Conservation (phyloP, 2,329 filamentous ascomycete genomes). For the Fusarium subglutinans region DNA sequence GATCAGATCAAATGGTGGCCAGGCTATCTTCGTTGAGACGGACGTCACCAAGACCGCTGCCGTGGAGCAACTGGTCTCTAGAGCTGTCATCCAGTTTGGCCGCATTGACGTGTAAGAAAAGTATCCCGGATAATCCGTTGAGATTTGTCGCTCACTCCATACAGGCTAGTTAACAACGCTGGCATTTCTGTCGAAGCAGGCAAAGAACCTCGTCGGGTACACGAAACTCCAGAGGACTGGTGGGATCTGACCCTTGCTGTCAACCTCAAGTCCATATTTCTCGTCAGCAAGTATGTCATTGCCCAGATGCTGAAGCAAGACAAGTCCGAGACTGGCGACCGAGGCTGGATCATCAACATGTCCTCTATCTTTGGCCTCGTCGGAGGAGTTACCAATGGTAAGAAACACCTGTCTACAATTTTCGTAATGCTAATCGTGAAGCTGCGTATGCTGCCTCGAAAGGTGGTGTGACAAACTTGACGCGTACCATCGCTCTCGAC, state of each 20-base stretch:
- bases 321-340: conserved; percentile 48
- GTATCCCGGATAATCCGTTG: conserved; percentile 18
- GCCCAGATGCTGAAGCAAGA: conserved; percentile 61
- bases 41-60: conserved; percentile 53
- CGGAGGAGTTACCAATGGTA: conserved; percentile 40
- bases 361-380: conserved; percentile 55
- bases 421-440: not conserved
- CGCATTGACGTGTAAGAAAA: conserved; percentile 35
- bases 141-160: accelerated
- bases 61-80: conserved; percentile 49
- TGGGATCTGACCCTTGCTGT: conserved; percentile 56
- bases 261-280: conserved; percentile 51
- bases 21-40: conserved; percentile 53
- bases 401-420: not conserved
- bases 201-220: conserved; percentile 52
- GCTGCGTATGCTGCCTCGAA: conserved; percentile 59
- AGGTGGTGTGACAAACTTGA: conserved; percentile 60
- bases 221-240: conserved; percentile 54
- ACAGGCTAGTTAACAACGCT: conserved; percentile 52
- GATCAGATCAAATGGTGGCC: conserved; percentile 47
- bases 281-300: conserved; percentile 56
- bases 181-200: conserved; percentile 52
- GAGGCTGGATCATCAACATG: conserved; percentile 62
- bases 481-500: conserved; percentile 58
- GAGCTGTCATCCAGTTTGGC: conserved; percentile 29